Evolutionary conservation across 2,329 filamentous ascomycete species (phyloP).

Genomic region (Arthroderma sp.): DNA sequence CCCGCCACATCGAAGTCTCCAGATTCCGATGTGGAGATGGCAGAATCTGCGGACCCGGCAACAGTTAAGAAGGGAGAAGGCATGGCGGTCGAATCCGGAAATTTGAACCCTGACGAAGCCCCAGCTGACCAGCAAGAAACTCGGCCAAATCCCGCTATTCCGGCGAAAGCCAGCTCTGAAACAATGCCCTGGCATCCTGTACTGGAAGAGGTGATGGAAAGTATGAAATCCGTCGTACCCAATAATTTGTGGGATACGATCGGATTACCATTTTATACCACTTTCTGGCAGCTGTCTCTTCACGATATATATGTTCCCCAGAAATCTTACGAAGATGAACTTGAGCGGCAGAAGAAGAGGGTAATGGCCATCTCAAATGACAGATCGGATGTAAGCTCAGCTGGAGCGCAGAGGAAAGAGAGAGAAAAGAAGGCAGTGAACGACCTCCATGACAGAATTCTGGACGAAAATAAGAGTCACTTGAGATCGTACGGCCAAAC

Average conservation of each 20-base stretch:
- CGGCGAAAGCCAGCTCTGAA: conserved; percentile 21
- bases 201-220: conserved; percentile 59
- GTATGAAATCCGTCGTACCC: conserved; percentile 49
- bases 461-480: conserved; percentile 60
- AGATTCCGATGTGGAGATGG: conserved; percentile 18
- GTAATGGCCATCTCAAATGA: conserved; percentile 56
- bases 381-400: conserved; percentile 57
- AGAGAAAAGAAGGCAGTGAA: conserved; percentile 56
- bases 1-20: conserved; percentile 11
- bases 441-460: conserved; percentile 54
- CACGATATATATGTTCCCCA: conserved; percentile 67
- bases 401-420: conserved; percentile 53
- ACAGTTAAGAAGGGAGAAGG: conserved; percentile 21
- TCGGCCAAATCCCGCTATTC: conserved; percentile 12
- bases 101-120: conserved; percentile 5
- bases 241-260: conserved; percentile 54
- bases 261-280: conserved; percentile 69
- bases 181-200: conserved; percentile 50
- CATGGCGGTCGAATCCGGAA: conserved; percentile 11
- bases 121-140: conserved; percentile 8
- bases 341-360: conserved; percentile 53
- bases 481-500: conserved; percentile 54
- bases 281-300: conserved; percentile 83
- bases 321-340: conserved; percentile 65
- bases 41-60: conserved; percentile 16